Percentiles rank a stretch among this genome's conserved stretches.
Evolutionary conservation across 106 monocot genomes (phyloP).

Genomic region (Vanilla planifolia): DNA sequence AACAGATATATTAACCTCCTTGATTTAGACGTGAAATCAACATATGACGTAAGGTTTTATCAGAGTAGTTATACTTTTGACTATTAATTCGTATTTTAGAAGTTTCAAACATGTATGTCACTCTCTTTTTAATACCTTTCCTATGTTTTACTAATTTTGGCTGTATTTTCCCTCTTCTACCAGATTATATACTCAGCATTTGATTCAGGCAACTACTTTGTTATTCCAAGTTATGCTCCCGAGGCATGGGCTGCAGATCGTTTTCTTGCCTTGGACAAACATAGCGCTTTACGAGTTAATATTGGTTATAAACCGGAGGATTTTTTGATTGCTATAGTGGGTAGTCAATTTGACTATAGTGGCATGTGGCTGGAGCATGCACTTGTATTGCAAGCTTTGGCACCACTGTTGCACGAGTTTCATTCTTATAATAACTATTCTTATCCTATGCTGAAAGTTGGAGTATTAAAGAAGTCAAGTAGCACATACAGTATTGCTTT

Average conservation of each 20-base stretch:
- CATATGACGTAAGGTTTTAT: too few relatives aligned
- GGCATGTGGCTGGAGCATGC: slow-evolving; percentile 75
- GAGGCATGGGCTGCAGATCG: slow-evolving; percentile 61
- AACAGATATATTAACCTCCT: too few relatives aligned
- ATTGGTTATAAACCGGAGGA: slow-evolving; percentile 48
- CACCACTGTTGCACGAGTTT: slow-evolving; percentile 40
- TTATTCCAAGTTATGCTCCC: slow-evolving; percentile 71
- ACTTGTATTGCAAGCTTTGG: slow-evolving; percentile 69
- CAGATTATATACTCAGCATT: slow-evolving; percentile 90
- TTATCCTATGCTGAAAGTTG: slow-evolving; percentile 52
- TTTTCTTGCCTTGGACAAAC: slow-evolving; percentile 14
- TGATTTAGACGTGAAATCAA: too few relatives aligned
- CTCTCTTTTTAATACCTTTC: too few relatives aligned
- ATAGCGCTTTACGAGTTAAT: slow-evolving; percentile 20
- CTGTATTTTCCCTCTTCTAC: slow-evolving; percentile 1
- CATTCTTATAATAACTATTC: slow-evolving; percentile 30
- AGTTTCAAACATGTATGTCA: too few relatives aligned
- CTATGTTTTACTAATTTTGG: too few relatives aligned
- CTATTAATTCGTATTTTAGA: too few relatives aligned
- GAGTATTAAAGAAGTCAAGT: slow-evolving; percentile 45
- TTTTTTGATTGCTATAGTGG: slow-evolving; percentile 70
- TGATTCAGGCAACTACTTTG: slow-evolving; percentile 81
- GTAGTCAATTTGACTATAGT: slow-evolving; percentile 87
- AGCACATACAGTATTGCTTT: slow-evolving; percentile 35
- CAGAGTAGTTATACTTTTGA: too few relatives aligned